Evolutionary conservation across 805 yeast species (phyloP), one percentile per base, ranked within the genome.

Genomic region (Candida saitoana): DNA sequence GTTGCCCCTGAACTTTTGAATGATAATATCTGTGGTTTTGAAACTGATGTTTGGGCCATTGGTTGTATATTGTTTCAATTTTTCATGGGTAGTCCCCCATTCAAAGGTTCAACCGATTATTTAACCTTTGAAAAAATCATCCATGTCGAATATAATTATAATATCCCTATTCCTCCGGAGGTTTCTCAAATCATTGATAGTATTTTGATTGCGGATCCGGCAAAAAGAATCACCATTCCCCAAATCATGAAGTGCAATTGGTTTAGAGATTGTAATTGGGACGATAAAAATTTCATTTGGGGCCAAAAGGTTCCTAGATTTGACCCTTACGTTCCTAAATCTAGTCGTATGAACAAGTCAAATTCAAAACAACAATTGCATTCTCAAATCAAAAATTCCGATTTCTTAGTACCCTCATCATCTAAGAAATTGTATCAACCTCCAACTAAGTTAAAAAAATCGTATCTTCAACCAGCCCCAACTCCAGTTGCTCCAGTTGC

Each of bases 21-120:
- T 38, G 73, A 77, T 52, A 93, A 91, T 59, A 71, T 76, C 29
- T 87, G 96, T 56, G 93, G 95, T 15, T 85, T 79, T 55, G 84
- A 83, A 48, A 75, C 91, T 24, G 97, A 89, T 59, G 63, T 87
- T n/a, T 89, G 97, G 97, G 96, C 97, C 1, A 61, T 88, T 42
- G 97, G 96, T 1, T 89, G 97, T 62, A 85, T 89, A 29, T 62
- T 90, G 31, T 89, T 74, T 59, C 97, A 89, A 61, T 74, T 90
- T 55, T 74, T 87, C 40, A 80, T 84, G 35, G 96, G 96, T 0
- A 65, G 69, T 18, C 96, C 96, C 2, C 96, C 97, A 1, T 89
- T 89, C 60, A 85, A 89, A 59, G 96, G 95, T 0, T 66, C 75
- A 16, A 87, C 88, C 16, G 96, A 89, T 62, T 82, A 86, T 57